phyloP scores from a whole-genome alignment of 257 asterid species.

The Cordia subcordata region DNA sequence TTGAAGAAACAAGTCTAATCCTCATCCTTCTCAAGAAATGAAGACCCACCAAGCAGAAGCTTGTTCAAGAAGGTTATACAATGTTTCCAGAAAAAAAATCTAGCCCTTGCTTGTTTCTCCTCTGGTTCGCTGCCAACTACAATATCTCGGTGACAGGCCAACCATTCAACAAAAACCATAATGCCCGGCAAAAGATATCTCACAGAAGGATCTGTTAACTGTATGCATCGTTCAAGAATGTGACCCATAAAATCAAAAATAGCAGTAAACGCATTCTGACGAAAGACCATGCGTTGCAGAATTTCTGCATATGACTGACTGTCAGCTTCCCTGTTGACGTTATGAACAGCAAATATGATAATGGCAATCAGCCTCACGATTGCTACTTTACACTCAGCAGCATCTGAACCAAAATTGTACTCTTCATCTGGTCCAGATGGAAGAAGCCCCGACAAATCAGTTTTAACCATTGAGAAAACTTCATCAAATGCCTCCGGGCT shows the following conservation, averaged over 20 bases:
- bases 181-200: constrained; percentile 87
- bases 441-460: constrained; percentile 63
- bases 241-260: constrained; percentile 78
- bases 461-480: constrained; percentile 60
- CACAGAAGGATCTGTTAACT: constrained; percentile 65
- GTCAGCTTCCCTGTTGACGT: constrained; percentile 68
- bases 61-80: constrained; percentile 63
- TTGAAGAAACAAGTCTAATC: constrained; percentile 78
- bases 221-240: constrained; percentile 66
- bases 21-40: constrained; percentile 50
- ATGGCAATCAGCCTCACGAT: constrained; percentile 69
- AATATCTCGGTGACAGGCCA: constrained; percentile 78
- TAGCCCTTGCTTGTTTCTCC: constrained; percentile 66
- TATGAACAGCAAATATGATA: constrained; percentile 76
- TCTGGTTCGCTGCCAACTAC: constrained; percentile 68
- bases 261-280: constrained; percentile 79
- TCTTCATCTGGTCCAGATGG: constrained; percentile 68
- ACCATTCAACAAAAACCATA: constrained; percentile 89
- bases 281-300: constrained; percentile 80
- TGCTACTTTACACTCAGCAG: constrained; percentile 63
- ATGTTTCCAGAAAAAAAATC: constrained; percentile 71
- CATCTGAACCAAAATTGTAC: constrained; percentile 62
- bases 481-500: constrained; percentile 86
- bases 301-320: constrained; percentile 89
- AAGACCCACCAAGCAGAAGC: constrained; percentile 57